Conservation (phyloP, 2,329 filamentous ascomycete genomes). For the Dactylellina sp. region DNA sequence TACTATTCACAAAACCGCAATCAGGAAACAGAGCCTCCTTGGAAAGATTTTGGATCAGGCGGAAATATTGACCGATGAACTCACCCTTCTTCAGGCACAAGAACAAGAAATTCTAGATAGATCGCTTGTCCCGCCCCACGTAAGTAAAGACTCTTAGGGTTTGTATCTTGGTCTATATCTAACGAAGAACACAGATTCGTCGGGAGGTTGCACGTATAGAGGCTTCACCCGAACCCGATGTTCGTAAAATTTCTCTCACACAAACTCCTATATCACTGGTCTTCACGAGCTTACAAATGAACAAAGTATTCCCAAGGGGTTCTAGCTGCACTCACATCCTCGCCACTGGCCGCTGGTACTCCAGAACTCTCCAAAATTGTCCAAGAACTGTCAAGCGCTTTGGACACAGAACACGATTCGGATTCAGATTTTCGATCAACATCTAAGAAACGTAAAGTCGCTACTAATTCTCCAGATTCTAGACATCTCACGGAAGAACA, state of each 20-base stretch:
- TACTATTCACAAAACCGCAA: neutral
- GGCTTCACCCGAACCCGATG: no score
- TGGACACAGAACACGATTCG: neutral
- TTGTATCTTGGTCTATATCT: no score
- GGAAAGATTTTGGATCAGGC: neutral
- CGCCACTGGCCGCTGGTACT: conserved; percentile 23
- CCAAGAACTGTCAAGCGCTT: conserved; percentile 3
- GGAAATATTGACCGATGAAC: neutral
- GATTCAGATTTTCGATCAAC: conserved; percentile 4
- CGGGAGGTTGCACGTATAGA: no score
- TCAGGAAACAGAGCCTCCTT: neutral
- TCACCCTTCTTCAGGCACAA: conserved; percentile 1
- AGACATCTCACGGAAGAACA: conserved; percentile 1
- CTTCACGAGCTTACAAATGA: neutral
- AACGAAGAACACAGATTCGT: no score
- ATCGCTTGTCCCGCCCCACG: neutral
- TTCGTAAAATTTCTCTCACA: neutral
- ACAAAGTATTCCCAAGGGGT: neutral
- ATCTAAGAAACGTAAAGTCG: neutral
- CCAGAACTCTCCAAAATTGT: conserved; percentile 10
- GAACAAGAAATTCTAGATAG: neutral
- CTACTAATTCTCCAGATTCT: conserved; percentile 2
- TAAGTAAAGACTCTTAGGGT: no score
- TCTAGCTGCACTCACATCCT: neutral
- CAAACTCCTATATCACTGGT: neutral